phyloP scores from a whole-genome alignment of 768 basidiomycete species.

The Collybiopsis luxurians region DNA sequence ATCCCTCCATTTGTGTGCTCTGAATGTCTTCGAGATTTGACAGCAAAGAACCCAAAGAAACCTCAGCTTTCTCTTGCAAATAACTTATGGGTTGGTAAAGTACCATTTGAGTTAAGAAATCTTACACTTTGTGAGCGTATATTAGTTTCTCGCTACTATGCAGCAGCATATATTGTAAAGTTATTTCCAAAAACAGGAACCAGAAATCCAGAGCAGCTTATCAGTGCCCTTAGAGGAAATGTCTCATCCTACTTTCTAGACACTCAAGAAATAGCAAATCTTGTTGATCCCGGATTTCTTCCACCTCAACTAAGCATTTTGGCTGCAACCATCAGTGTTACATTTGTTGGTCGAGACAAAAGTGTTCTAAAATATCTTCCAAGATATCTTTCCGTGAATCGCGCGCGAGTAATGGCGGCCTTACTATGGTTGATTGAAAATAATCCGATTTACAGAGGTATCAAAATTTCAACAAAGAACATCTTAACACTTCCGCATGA shows the following conservation, averaged over 20 bases:
- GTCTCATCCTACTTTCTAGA: constrained; percentile 29
- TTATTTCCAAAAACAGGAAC: constrained; percentile 23
- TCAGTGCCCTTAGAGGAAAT: constrained; percentile 31
- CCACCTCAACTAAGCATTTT: constrained; percentile 25
- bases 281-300: constrained; percentile 32
- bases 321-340: constrained; percentile 28
- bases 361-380: constrained; percentile 25
- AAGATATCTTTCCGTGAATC: constrained; percentile 27
- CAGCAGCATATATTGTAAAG: constrained; percentile 31
- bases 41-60: too few relatives aligned
- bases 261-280: constrained; percentile 20
- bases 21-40: too few relatives aligned
- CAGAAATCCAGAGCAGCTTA: constrained; percentile 12
- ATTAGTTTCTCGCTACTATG: constrained; percentile 18
- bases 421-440: constrained; percentile 34
- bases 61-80: constrained; percentile 9
- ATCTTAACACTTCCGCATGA: constrained; percentile 27
- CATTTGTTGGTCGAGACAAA: constrained; percentile 29
- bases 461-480: constrained; percentile 18
- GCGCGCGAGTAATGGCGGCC: constrained; percentile 23
- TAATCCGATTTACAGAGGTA: constrained; percentile 27
- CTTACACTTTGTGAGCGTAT: constrained; percentile 1
- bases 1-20: too few relatives aligned
- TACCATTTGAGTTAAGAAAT: background rate
- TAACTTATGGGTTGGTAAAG: constrained; percentile 8